Conservation (phyloP, 2,329 filamentous ascomycete genomes). For the Fusarium odoratissimum region DNA sequence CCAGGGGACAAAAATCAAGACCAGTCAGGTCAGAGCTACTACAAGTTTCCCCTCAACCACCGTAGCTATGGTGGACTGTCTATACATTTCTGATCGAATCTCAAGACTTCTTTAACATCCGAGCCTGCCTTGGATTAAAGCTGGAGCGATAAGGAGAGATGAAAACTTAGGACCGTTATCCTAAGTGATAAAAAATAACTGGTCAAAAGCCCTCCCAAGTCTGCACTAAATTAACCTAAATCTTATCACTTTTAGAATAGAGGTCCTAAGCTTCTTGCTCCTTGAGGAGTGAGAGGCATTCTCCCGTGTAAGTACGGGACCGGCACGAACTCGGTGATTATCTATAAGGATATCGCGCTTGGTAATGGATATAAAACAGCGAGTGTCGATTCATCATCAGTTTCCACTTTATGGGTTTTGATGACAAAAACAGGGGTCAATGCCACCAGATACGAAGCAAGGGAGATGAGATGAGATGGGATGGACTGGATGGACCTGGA, state of each 20-base stretch:
- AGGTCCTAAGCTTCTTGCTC: neutral
- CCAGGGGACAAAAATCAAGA: neutral
- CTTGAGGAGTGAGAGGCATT: neutral
- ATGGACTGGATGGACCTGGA: neutral
- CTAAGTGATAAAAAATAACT: neutral
- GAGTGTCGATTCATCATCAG: constrained; percentile 2
- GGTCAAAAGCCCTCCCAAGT: neutral
- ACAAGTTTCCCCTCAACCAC: neutral
- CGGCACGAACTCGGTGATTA: neutral
- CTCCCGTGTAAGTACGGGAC: neutral
- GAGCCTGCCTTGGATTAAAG: neutral
- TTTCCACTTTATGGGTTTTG: constrained; percentile 18
- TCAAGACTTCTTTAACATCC: too few relatives aligned
- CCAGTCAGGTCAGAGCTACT: neutral
- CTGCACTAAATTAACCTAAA: neutral
- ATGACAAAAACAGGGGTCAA: neutral
- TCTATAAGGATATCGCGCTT: neutral
- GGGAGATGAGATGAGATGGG: neutral
- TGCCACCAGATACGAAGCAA: neutral
- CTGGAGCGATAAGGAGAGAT: too few relatives aligned
- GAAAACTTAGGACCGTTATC: neutral
- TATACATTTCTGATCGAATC: neutral
- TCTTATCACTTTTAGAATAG: neutral
- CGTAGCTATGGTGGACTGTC: neutral
- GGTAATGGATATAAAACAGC: constrained; percentile 6